Conservation (phyloP, 2,329 filamentous ascomycete genomes). For the Talaromyces sp. region DNA sequence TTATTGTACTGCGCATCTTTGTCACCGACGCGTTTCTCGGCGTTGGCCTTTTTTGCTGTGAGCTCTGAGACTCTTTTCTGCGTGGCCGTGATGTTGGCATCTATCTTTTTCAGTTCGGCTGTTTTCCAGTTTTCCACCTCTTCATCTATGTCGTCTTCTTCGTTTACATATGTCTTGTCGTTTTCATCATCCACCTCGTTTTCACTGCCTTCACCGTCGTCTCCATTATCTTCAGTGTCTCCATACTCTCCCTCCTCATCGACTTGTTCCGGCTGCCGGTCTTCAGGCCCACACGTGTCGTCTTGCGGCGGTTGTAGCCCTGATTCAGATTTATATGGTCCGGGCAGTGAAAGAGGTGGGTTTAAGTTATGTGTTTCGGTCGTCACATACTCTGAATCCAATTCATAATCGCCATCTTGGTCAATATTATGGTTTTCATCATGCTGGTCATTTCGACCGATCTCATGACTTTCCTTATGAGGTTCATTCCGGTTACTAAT, state of each 20-base stretch:
- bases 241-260: not conserved
- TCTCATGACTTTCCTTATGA: too few species aligned
- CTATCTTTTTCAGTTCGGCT: not conserved
- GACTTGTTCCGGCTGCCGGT: too few species aligned
- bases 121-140: not conserved
- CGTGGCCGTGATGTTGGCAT: not conserved
- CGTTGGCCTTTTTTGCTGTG: not conserved
- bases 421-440: not conserved
- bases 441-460: not conserved
- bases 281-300: too few species aligned
- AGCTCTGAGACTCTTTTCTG: not conserved
- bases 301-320: not conserved
- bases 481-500: too few species aligned
- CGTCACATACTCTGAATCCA: constrained; percentile 5
- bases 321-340: too few species aligned
- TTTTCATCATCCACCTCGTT: not conserved
- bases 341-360: too few species aligned
- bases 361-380: not conserved
- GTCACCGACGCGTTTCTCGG: not conserved
- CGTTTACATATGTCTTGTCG: not conserved
- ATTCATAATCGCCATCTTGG: constrained; percentile 17
- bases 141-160: not conserved
- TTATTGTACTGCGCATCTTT: not conserved
- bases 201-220: not conserved
- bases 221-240: not conserved